phyloP scores from a whole-genome alignment of 352 stramenopile genomes.

The Pythium myriotylum region DNA sequence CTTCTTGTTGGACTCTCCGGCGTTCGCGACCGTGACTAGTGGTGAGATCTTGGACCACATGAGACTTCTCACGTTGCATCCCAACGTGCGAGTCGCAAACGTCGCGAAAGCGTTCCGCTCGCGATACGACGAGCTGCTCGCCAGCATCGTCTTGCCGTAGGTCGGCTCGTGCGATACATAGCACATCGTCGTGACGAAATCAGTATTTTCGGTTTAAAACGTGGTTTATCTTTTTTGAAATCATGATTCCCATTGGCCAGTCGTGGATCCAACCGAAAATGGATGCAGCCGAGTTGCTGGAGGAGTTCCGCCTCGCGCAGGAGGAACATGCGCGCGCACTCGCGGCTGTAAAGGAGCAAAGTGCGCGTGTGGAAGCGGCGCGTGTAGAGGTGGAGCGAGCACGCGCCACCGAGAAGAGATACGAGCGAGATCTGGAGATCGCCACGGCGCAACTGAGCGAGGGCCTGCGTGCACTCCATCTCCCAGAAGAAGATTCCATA shows the following conservation, averaged over 20 bases:
- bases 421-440: constrained; percentile 39
- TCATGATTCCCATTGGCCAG: not conserved
- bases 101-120: constrained; percentile 41
- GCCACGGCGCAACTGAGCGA: constrained; percentile 30
- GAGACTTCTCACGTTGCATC: constrained; percentile 33
- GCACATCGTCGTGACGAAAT: not conserved
- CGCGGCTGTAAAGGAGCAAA: constrained; percentile 25
- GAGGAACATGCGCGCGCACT: constrained; percentile 47
- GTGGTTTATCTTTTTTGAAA: not conserved
- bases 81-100: constrained; percentile 53
- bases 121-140: constrained; percentile 52
- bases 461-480: constrained; percentile 31
- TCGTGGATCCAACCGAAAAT: constrained; percentile 6
- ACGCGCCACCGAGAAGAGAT: constrained; percentile 20
- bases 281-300: constrained; percentile 26
- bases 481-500: not conserved
- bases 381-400: constrained; percentile 37
- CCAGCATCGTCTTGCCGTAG: not conserved
- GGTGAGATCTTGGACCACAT: constrained; percentile 40
- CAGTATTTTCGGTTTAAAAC: constrained; percentile 1
- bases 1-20: constrained; percentile 67
- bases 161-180: too few relatives aligned
- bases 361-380: constrained; percentile 26
- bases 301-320: constrained; percentile 39
- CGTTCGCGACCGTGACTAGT: constrained; percentile 45